These are phyloP conservation scores for Phyllosticta capitalensis DNA, from an alignment of 2,329 filamentous ascomycete genomes.

Conservation along the genomic window DNA sequence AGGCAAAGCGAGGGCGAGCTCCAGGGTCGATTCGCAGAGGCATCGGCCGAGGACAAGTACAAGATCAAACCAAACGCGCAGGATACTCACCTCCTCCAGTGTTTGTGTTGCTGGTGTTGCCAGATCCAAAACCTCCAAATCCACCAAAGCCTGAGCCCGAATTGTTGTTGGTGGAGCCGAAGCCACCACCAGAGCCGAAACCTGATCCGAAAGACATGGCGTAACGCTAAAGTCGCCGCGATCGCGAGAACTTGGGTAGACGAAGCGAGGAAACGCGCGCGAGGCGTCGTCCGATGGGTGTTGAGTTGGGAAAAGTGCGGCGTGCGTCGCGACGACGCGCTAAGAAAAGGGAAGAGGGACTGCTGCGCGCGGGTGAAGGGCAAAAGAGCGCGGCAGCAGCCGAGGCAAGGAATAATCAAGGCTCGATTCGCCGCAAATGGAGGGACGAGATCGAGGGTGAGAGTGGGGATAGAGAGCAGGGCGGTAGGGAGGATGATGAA, in stretches of 20 bases:
- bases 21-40: slow-evolving; percentile 10
- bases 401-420: slow-evolving; percentile 16
- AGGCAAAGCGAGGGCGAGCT: slow-evolving; percentile 8
- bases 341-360: slow-evolving; percentile 16
- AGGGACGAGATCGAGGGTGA: slow-evolving; percentile 23
- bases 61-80: slow-evolving; percentile 1
- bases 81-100: slow-evolving; percentile 15
- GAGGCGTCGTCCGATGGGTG: background rate
- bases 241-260: slow-evolving; percentile 8
- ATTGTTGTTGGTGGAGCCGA: slow-evolving; percentile 32
- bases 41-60: slow-evolving; percentile 7
- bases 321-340: slow-evolving; percentile 23
- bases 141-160: slow-evolving; percentile 8
- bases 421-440: slow-evolving; percentile 15
- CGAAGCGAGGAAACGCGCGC: slow-evolving; percentile 17
- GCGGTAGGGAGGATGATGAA: slow-evolving; percentile 14
- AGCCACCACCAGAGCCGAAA: slow-evolving; percentile 31
- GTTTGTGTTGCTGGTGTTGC: slow-evolving; percentile 9
- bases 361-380: slow-evolving; percentile 2
- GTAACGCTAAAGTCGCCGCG: slow-evolving; percentile 1
- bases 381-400: background rate
- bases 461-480: slow-evolving; percentile 11
- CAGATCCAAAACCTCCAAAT: slow-evolving; percentile 3
- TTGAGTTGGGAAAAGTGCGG: background rate
- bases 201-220: slow-evolving; percentile 14